A percentile compares a stretch with the other conserved stretches of the same genome.
Conservation (phyloP, 495 filamentous ascomycete species). For the Extremus antarcticus region DNA sequence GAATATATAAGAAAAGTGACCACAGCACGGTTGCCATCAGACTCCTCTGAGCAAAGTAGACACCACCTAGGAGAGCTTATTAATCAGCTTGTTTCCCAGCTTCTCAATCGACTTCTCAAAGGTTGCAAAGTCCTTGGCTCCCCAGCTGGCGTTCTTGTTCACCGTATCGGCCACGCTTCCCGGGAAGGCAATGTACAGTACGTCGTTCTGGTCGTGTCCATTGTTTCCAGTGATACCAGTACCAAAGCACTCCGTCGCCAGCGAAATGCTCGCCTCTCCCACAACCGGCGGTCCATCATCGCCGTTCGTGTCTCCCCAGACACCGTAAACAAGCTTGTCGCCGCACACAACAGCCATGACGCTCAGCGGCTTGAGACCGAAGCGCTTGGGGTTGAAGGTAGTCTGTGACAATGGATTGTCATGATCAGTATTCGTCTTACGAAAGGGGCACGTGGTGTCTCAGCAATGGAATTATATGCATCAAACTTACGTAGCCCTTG, state of each 20-base stretch:
- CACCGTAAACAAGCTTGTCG: slow-evolving; percentile 48
- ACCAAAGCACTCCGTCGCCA: slow-evolving; percentile 48
- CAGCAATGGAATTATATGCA: no score
- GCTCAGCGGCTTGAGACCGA: slow-evolving; percentile 48
- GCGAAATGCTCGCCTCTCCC: slow-evolving; percentile 46
- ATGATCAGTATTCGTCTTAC: no score
- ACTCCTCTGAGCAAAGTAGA: no score
- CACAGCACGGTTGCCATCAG: no score
- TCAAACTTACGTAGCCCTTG: no score
- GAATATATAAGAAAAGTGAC: no score
- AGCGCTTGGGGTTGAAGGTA: slow-evolving; percentile 40
- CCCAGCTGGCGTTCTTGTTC: not conserved
- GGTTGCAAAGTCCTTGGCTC: not conserved
- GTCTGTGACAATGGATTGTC: no score
- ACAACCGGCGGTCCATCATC: slow-evolving; percentile 30
- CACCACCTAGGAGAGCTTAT: not conserved
- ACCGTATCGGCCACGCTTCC: slow-evolving; percentile 1
- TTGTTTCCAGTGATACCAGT: slow-evolving; percentile 14
- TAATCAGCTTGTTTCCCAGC: not conserved
- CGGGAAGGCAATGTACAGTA: slow-evolving; percentile 21
- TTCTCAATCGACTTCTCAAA: not conserved
- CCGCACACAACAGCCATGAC: slow-evolving; percentile 55
- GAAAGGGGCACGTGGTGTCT: no score
- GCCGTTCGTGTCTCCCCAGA: slow-evolving; percentile 59
- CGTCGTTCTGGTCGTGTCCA: slow-evolving; percentile 15